These are phyloP conservation scores for Massarina eburnea DNA, from an alignment of 2,329 filamentous ascomycete genomes.

Conservation along the genomic window DNA sequence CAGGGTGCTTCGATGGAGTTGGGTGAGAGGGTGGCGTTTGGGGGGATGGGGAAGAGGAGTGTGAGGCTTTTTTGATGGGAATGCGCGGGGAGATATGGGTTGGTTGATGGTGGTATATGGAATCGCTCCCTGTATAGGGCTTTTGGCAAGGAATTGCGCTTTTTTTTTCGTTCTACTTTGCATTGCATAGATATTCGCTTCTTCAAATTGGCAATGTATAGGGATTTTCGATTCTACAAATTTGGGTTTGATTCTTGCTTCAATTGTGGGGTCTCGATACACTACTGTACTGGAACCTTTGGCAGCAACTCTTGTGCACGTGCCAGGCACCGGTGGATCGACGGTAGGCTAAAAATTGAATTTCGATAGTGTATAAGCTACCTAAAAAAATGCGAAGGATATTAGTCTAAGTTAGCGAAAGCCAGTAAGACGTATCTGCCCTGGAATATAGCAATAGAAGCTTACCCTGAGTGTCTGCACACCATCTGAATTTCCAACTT, in stretches of 20 bases:
- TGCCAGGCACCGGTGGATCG: no score
- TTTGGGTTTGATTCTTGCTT: not conserved
- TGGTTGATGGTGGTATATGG: not conserved
- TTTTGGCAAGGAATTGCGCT: not conserved
- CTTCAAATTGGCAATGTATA: not conserved
- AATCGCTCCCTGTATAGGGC: no score
- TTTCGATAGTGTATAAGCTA: not conserved
- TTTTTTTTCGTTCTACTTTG: not conserved
- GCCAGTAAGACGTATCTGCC: slow-evolving; percentile 38
- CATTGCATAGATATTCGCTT: not conserved
- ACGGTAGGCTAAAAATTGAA: no score
- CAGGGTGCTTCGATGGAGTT: slow-evolving; percentile 1
- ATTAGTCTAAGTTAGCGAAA: slow-evolving; percentile 33
- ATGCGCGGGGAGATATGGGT: no score
- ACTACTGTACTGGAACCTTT: no score
- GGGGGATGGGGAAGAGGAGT: not conserved
- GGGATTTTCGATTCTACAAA: not conserved
- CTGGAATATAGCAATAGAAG: slow-evolving; percentile 26
- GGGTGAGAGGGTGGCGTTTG: slow-evolving; percentile 1
- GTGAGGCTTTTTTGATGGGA: not conserved
- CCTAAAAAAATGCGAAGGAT: not conserved
- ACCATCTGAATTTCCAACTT: no score
- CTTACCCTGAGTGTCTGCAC: slow-evolving; percentile 30
- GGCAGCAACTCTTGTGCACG: no score
- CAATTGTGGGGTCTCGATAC: not conserved